These are phyloP conservation scores for Aphanoascus verrucosus DNA, from an alignment of 2,329 filamentous ascomycete genomes.

Conservation along the genomic window DNA sequence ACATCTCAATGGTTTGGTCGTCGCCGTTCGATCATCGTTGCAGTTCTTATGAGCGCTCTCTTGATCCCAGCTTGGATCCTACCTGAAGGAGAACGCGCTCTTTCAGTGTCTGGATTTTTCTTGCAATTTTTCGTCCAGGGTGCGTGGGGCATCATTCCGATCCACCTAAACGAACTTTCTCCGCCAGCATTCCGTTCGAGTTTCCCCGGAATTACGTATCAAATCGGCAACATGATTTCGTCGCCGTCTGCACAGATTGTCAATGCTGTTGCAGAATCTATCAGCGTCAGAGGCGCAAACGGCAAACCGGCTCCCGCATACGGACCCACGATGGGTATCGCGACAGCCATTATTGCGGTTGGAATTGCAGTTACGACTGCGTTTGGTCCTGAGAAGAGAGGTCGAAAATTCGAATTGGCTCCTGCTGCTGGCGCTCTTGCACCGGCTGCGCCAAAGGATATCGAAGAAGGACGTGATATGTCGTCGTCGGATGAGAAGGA, in stretches of 20 bases:
- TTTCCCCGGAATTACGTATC: conserved; percentile 53
- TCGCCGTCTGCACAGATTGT: conserved; percentile 63
- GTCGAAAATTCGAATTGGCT: conserved; percentile 56
- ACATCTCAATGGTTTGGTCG: conserved; percentile 64
- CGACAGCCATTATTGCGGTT: conserved; percentile 62
- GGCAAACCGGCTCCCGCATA: conserved; percentile 57
- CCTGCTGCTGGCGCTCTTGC: conserved; percentile 37
- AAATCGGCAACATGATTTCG: conserved; percentile 53
- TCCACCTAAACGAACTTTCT: conserved; percentile 56
- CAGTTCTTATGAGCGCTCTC: conserved; percentile 54
- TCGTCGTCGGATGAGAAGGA: not conserved
- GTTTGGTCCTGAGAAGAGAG: conserved; percentile 63
- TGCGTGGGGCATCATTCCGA: conserved; percentile 63
- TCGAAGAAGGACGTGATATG: not conserved
- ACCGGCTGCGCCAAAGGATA: not conserved
- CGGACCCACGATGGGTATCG: conserved; percentile 63
- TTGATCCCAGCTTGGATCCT: conserved; percentile 71
- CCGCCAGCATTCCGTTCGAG: conserved; percentile 53
- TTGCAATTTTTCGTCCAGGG: conserved; percentile 71
- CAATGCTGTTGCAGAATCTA: conserved; percentile 59
- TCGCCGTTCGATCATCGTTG: conserved; percentile 43
- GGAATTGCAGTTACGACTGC: conserved; percentile 59
- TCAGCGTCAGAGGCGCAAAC: conserved; percentile 43
- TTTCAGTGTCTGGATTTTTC: conserved; percentile 75
- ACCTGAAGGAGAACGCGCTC: conserved; percentile 23